These are phyloP conservation scores for Didymosphaeria variabile DNA, from an alignment of 2,329 filamentous ascomycete genomes.

Conservation along the genomic window DNA sequence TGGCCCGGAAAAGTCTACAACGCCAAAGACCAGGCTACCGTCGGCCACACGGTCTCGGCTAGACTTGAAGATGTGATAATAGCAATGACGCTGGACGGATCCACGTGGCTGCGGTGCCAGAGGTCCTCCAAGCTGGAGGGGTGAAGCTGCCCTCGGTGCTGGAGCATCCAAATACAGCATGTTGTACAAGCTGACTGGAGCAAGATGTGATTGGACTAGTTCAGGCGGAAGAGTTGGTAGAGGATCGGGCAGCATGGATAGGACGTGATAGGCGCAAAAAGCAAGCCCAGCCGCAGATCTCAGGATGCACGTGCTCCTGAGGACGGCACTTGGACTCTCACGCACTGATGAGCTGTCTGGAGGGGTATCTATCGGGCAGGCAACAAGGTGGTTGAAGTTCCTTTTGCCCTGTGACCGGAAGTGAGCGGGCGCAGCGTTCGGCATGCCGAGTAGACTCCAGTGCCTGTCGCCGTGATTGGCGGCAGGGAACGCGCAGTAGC, in stretches of 20 bases:
- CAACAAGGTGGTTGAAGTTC: constrained; percentile 11
- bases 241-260: constrained; percentile 16
- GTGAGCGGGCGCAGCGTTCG: constrained; percentile 19
- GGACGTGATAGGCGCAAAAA: constrained; percentile 14
- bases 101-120: constrained; percentile 33
- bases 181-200: background rate
- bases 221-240: background rate
- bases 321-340: constrained; percentile 14
- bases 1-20: constrained; percentile 7
- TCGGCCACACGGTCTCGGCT: constrained; percentile 28
- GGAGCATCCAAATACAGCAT: background rate
- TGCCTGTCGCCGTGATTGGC: constrained; percentile 26
- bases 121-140: constrained; percentile 14
- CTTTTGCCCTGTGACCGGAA: constrained; percentile 22
- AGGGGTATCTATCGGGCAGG: background rate
- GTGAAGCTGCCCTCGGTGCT: constrained; percentile 14
- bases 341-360: constrained; percentile 17
- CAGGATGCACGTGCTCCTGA: constrained; percentile 12
- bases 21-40: constrained; percentile 25
- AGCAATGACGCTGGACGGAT: constrained; percentile 24
- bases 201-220: background rate
- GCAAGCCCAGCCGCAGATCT: constrained; percentile 11
- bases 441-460: constrained; percentile 25
- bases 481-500: constrained; percentile 15
- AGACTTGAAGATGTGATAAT: constrained; percentile 17